A percentile compares a stretch with the other conserved stretches of the same genome.
These are phyloP conservation scores for Candolleomyces efflorescens DNA, from an alignment of 768 basidiomycete species.

Conservation along the genomic window DNA sequence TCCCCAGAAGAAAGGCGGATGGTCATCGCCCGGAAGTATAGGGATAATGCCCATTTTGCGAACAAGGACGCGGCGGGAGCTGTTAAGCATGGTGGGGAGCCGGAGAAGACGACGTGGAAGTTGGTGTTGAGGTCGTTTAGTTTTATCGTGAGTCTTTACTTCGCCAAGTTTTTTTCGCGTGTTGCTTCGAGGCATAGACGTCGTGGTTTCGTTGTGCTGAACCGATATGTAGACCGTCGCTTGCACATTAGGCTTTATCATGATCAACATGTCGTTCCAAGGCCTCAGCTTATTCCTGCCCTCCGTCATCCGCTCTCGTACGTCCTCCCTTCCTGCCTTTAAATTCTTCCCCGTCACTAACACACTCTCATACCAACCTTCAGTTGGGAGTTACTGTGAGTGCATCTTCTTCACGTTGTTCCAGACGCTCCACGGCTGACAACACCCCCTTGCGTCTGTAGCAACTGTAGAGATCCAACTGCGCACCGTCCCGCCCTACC, in stretches of 20 bases:
- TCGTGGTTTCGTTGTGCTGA: background rate
- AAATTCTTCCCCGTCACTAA: background rate
- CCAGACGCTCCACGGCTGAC: no score
- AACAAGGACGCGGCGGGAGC: slow-evolving; percentile 19
- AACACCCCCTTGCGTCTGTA: slow-evolving; percentile 11
- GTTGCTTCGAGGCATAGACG: no score
- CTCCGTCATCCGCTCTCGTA: slow-evolving; percentile 34
- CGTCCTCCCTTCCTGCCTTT: slow-evolving; percentile 10
- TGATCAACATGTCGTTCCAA: slow-evolving; percentile 32
- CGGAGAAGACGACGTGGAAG: slow-evolving; percentile 21
- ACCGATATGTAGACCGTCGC: slow-evolving; percentile 25
- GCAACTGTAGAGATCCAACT: slow-evolving; percentile 43
- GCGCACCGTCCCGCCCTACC: slow-evolving; percentile 45
- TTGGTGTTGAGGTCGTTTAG: slow-evolving; percentile 20
- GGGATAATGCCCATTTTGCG: slow-evolving; percentile 25
- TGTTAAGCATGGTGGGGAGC: no score
- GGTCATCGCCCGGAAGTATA: slow-evolving; percentile 18
- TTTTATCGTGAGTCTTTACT: slow-evolving; percentile 14
- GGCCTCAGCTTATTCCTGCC: slow-evolving; percentile 34
- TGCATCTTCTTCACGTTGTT: slow-evolving; percentile 4
- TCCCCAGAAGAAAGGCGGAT: slow-evolving; percentile 23
- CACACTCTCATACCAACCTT: background rate
- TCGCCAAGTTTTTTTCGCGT: no score
- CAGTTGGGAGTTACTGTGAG: slow-evolving; percentile 37
- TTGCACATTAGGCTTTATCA: slow-evolving; percentile 22